Evolutionary conservation across 2,329 filamentous ascomycete genomes (phyloP).

Genomic region (Xylariaceae sp.): DNA sequence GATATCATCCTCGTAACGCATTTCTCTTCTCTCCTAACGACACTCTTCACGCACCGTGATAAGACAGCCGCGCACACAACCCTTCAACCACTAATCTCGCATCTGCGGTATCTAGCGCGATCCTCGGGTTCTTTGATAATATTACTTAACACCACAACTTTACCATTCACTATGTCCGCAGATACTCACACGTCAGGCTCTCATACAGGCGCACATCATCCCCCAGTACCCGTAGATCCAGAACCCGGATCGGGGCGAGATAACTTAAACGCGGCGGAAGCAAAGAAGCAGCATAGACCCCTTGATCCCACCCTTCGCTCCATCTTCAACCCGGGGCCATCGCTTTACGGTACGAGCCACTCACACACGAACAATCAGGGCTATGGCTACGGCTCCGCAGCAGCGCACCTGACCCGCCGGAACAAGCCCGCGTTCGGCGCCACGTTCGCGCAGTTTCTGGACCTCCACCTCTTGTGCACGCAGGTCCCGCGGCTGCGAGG

Average conservation of each 20-base stretch:
- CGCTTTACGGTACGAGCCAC: constrained; percentile 16
- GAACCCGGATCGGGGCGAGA: too few species aligned
- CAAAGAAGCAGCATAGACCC: constrained; percentile 23
- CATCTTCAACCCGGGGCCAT: constrained; percentile 50
- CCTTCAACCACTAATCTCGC: constrained; percentile 54
- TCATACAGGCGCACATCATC: background rate
- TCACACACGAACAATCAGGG: background rate
- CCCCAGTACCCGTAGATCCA: background rate
- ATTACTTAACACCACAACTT: constrained; percentile 59
- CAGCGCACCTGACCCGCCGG: constrained; percentile 37
- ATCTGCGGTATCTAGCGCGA: constrained; percentile 53
- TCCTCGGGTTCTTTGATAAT: constrained; percentile 55
- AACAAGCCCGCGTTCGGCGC: constrained; percentile 60
- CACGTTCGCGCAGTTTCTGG: constrained; percentile 60
- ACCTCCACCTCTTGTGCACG: constrained; percentile 60
- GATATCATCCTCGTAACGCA: constrained; percentile 62
- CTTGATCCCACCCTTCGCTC: constrained; percentile 56
- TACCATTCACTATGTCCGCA: constrained; percentile 21
- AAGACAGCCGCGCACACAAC: constrained; percentile 54
- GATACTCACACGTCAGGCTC: constrained; percentile 6
- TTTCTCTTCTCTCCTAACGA: constrained; percentile 56
- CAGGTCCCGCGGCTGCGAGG: constrained; percentile 47
- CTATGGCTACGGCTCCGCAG: constrained; percentile 28
- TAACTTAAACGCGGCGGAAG: too few species aligned
- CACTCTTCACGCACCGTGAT: constrained; percentile 57